Conservation (phyloP, 2,329 filamentous ascomycete species). For the Fusarium bactridioides region DNA sequence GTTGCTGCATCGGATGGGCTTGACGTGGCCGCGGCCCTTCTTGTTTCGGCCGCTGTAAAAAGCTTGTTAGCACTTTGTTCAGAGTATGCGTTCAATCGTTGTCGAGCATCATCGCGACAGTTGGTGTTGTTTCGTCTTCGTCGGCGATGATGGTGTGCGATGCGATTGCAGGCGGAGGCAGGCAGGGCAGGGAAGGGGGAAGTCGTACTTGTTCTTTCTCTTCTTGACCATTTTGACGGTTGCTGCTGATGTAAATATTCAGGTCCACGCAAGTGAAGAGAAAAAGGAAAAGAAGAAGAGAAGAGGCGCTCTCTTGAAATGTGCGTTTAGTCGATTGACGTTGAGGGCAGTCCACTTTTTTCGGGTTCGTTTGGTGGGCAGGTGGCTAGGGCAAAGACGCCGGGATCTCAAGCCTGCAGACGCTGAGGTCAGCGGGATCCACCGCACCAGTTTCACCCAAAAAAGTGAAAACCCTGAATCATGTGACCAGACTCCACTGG, state of each 20-base stretch:
- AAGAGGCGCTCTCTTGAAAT: slow-evolving; percentile 45
- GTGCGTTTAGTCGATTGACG: slow-evolving; percentile 42
- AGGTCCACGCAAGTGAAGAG: slow-evolving; percentile 43
- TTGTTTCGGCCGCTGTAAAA: slow-evolving; percentile 90
- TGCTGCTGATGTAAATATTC: slow-evolving; percentile 51
- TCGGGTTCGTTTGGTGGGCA: slow-evolving; percentile 2
- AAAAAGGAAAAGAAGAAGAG: slow-evolving; percentile 28
- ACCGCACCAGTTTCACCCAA: background rate
- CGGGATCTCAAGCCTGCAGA: background rate
- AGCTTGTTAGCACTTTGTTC: slow-evolving; percentile 26
- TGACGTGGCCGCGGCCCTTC: slow-evolving; percentile 99
- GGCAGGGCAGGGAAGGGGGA: slow-evolving; percentile 9
- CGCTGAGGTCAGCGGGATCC: background rate
- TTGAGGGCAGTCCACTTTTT: slow-evolving; percentile 31
- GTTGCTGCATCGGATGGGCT: slow-evolving; percentile 88
- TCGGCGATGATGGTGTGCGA: slow-evolving; percentile 26
- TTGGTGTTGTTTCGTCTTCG: slow-evolving; percentile 21
- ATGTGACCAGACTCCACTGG: slow-evolving; percentile 38
- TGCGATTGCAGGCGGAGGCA: slow-evolving; percentile 21
- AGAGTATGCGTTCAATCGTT: slow-evolving; percentile 4
- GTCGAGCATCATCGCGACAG: slow-evolving; percentile 8
- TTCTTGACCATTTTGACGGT: slow-evolving; percentile 76
- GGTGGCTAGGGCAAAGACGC: slow-evolving; percentile 32
- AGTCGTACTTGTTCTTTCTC: slow-evolving; percentile 72
- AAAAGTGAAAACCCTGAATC: slow-evolving; percentile 41